phyloP scores from a whole-genome alignment of 176 grass and related monocot genomes.

The Cenchrus fungigraminus region DNA sequence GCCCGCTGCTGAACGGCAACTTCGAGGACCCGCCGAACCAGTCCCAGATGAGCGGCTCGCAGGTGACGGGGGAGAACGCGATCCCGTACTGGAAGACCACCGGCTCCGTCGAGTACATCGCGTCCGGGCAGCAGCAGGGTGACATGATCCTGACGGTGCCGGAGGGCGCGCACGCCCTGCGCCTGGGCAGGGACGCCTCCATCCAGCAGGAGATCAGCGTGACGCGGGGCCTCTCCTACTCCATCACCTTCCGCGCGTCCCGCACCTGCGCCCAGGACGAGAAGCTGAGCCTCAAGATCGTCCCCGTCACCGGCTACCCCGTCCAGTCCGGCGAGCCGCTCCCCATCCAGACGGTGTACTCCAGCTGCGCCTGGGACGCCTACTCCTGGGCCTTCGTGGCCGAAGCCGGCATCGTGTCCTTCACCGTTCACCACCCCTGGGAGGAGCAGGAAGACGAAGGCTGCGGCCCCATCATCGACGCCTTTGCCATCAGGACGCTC shows the following conservation, averaged over 20 bases:
- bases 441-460: constrained; percentile 43
- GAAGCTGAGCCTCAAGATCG: constrained; percentile 46
- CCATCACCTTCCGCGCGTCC: constrained; percentile 70
- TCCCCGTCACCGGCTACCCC: constrained; percentile 6
- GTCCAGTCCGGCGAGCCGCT: constrained; percentile 1
- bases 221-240: constrained; percentile 41
- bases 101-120: constrained; percentile 59
- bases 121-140: constrained; percentile 37
- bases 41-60: constrained; percentile 50
- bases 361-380: constrained; percentile 57
- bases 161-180: constrained; percentile 46
- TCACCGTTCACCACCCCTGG: constrained; percentile 50
- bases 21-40: constrained; percentile 50
- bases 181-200: constrained; percentile 49
- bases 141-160: constrained; percentile 63
- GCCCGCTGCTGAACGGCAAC: constrained; percentile 54
- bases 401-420: constrained; percentile 2
- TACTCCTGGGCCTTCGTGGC: constrained; percentile 64
- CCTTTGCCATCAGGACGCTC: constrained; percentile 47
- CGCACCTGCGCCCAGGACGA: constrained; percentile 63
- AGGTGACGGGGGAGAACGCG: constrained; percentile 26
- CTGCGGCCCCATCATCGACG: constrained; percentile 59
- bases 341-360: constrained; percentile 63
- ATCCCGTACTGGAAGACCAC: constrained; percentile 52
- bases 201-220: constrained; percentile 48